Evolutionary conservation across 202 grass and related monocot genomes (phyloP), one percentile per base, ranked within the genome.

Genomic region (Cymbopogon flexuosus): DNA sequence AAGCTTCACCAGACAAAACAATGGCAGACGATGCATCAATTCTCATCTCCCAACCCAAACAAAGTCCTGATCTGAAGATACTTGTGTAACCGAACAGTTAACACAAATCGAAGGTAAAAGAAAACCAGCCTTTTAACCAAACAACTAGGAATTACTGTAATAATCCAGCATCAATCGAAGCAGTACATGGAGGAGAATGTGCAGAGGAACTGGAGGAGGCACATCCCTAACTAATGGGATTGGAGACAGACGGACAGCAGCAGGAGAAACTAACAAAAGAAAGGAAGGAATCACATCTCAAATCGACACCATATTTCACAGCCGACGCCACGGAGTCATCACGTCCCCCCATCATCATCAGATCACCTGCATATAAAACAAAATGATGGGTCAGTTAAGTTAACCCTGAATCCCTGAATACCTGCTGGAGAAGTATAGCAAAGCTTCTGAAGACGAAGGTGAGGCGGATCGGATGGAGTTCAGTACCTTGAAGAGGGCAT

Each of bases 171-270:
- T 79, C 0, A 62, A 87, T 42, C 64, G 0, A 58, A 65, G 72
- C 43, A 77, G 64, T 77, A 77, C 84, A 87, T 4, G 42, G 65
- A 77, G 11, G 8, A 42, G 54, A 77, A 83, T 24, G 46, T 29
- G 79, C 43, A 63, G 79, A 65, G 10, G 73, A 71, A 82, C 42
- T 4, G 79, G 45, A 15, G 4, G 45, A 47, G 1, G 43, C 43
- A 14, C 12, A 46, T 13, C 42, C 42, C 11, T 3, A 11, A 27
- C 27, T 27, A 43, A 76, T 33, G 1, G 2, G 8, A 39, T 0
- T 8, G 54, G 18, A 35, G 54, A 62, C 2, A 1, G 11, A 47
- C 13, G 36, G 9, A 19, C 49, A 46, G 15, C 16, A 16, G n/a
- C 52, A 56, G n/a, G 18, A 21, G 52, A 18, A 56, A 56, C 52